phyloP scores from a whole-genome alignment of 176 grass and related monocot species.

The Triticum monococcum region DNA sequence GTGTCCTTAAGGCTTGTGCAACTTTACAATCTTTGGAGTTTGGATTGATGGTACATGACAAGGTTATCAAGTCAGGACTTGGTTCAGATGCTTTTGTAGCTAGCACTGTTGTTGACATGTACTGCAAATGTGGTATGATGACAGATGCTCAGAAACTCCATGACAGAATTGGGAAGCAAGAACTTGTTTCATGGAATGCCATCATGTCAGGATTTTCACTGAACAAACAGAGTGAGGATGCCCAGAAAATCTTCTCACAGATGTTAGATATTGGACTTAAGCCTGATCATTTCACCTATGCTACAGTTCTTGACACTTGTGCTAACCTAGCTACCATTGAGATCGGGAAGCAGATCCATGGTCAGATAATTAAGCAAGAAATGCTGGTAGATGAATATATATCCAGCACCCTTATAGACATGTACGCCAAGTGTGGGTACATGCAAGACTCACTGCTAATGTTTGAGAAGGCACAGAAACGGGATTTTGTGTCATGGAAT shows the following conservation, averaged over 20 bases:
- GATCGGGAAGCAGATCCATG: constrained; percentile 76
- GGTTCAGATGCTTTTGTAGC: constrained; percentile 66
- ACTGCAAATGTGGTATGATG: constrained; percentile 80
- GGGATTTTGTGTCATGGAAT: constrained; percentile 85
- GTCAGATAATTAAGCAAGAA: constrained; percentile 76
- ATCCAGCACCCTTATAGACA: constrained; percentile 75
- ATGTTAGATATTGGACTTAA: constrained; percentile 63
- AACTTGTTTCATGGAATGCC: constrained; percentile 76
- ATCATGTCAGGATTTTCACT: constrained; percentile 86
- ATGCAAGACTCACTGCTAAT: constrained; percentile 58
- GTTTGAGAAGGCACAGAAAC: constrained; percentile 59
- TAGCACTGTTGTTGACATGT: constrained; percentile 85
- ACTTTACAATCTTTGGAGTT: constrained; percentile 70
- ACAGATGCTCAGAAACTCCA: constrained; percentile 79
- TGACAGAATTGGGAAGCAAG: constrained; percentile 54
- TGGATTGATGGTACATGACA: constrained; percentile 70
- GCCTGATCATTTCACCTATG: constrained; percentile 77
- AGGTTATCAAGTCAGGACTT: constrained; percentile 82
- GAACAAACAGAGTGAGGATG: constrained; percentile 74
- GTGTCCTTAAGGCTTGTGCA: constrained; percentile 83
- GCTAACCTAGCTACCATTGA: constrained; percentile 80
- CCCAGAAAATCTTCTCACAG: constrained; percentile 66
- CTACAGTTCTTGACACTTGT: constrained; percentile 73
- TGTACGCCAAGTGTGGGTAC: constrained; percentile 84
- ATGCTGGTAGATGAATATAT: constrained; percentile 76